phyloP scores from a whole-genome alignment of 2,329 filamentous ascomycete genomes.

The Cladosporium sp. region DNA sequence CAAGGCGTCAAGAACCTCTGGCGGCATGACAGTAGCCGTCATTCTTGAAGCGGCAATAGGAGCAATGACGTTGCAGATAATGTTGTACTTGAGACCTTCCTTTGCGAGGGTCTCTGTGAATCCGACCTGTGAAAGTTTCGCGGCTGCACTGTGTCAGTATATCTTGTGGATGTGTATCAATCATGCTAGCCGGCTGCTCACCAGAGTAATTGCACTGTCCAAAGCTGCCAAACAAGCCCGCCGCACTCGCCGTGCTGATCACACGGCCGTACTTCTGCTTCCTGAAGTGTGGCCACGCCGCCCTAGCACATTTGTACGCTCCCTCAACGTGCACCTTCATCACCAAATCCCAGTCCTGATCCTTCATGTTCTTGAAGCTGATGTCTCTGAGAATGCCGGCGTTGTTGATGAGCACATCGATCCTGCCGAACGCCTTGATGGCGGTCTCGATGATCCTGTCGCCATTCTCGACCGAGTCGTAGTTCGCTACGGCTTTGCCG shows the following conservation, averaged over 20 bases:
- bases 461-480: conserved; percentile 89
- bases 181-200: conserved; percentile 41
- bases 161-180: no score
- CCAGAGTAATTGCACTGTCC: conserved; percentile 91
- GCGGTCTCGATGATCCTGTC: conserved; percentile 91
- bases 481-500: conserved; percentile 96
- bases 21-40: conserved; percentile 93
- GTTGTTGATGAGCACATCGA: conserved; percentile 97
- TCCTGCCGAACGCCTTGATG: conserved; percentile 74
- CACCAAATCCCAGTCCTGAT: conserved; percentile 94
- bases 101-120: conserved; percentile 98
- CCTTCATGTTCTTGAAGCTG: conserved; percentile 98
- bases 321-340: conserved; percentile 90
- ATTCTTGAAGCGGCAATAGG: conserved; percentile 93
- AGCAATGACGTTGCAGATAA: conserved; percentile 89
- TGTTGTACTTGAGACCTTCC: conserved; percentile 98
- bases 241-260: conserved; percentile 96
- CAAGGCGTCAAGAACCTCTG: conserved; percentile 79
- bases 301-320: conserved; percentile 90
- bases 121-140: conserved; percentile 91
- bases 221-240: conserved; percentile 92
- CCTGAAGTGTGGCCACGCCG: conserved; percentile 95
- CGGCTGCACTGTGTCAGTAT: conserved; percentile 50
- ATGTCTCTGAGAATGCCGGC: conserved; percentile 92
- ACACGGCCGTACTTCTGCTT: conserved; percentile 98